Evolutionary conservation across 345 rosid genomes (phyloP).

Genomic region (Theobroma cacao): DNA sequence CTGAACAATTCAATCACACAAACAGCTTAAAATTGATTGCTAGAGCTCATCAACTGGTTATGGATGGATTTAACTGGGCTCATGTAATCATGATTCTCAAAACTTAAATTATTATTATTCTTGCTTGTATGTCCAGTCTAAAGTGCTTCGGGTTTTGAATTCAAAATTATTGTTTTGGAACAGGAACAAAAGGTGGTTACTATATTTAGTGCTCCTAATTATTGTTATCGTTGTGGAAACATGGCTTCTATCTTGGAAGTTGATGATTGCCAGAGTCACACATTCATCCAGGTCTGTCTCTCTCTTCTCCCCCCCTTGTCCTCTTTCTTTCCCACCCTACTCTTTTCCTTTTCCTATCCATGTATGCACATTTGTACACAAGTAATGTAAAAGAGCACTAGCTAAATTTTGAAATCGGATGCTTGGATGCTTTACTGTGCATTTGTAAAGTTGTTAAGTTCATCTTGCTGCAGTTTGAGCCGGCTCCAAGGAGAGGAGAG

Average conservation of each 20-base stretch:
- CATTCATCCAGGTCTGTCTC: slow-evolving; percentile 82
- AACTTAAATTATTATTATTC: background rate
- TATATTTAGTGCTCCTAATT: slow-evolving; percentile 95
- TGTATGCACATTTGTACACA: background rate
- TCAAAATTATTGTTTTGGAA: slow-evolving; percentile 17
- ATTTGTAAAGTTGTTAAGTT: background rate
- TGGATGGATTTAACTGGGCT: slow-evolving; percentile 99
- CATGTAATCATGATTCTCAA: slow-evolving; percentile 50
- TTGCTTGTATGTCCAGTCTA: slow-evolving; percentile 2
- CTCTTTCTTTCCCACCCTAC: slow-evolving; percentile 2
- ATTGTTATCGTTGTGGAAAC: slow-evolving; percentile 99
- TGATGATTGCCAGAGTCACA: slow-evolving; percentile 84
- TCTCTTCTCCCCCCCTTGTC: background rate
- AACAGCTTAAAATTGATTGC: slow-evolving; percentile 90
- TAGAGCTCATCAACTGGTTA: slow-evolving; percentile 97
- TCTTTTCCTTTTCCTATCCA: background rate
- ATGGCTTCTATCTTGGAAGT: slow-evolving; percentile 99
- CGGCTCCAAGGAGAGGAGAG: slow-evolving; percentile 99
- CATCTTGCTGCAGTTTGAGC: slow-evolving; percentile 70
- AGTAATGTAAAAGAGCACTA: background rate
- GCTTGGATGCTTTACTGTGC: background rate
- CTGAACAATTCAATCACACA: slow-evolving; percentile 93
- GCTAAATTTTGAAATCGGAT: background rate
- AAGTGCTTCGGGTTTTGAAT: slow-evolving; percentile 10
- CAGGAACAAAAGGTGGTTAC: slow-evolving; percentile 99